Evolutionary conservation across 2,329 filamentous ascomycete species (phyloP).

Genomic region (Fusarium bactridioides): DNA sequence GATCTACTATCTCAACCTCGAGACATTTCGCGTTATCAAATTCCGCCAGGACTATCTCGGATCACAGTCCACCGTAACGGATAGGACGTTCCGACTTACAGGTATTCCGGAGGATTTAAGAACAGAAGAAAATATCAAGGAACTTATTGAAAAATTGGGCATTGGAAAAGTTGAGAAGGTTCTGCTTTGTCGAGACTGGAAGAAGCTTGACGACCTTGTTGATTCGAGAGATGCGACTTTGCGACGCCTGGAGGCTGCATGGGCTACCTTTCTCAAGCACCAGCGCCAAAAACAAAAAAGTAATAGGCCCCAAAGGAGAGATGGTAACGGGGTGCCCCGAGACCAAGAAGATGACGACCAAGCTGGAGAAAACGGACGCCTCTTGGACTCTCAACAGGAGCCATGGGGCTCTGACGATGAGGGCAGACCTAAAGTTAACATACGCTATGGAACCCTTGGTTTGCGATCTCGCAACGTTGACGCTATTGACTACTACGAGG

Average conservation of each 20-base stretch:
- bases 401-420: constrained; percentile 50
- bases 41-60: constrained; percentile 91
- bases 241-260: constrained; percentile 80
- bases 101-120: constrained; percentile 83
- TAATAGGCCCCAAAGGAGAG: neutral
- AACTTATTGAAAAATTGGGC: constrained; percentile 84
- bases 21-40: constrained; percentile 86
- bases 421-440: constrained; percentile 70
- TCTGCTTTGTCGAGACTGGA: constrained; percentile 87
- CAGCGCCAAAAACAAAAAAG: constrained; percentile 15
- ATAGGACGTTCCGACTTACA: constrained; percentile 89
- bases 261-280: constrained; percentile 69
- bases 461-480: constrained; percentile 79
- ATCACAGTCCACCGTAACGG: constrained; percentile 92
- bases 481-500: constrained; percentile 93
- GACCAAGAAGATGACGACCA: constrained; percentile 50
- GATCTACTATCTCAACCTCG: constrained; percentile 81
- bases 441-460: constrained; percentile 82
- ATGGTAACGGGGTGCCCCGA: constrained; percentile 28
- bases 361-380: constrained; percentile 64
- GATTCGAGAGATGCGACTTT: constrained; percentile 70
- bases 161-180: constrained; percentile 92
- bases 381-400: constrained; percentile 60
- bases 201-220: constrained; percentile 78
- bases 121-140: constrained; percentile 82